Conservation (phyloP, 345 rosid genomes). For the Heritiera fomes region DNA sequence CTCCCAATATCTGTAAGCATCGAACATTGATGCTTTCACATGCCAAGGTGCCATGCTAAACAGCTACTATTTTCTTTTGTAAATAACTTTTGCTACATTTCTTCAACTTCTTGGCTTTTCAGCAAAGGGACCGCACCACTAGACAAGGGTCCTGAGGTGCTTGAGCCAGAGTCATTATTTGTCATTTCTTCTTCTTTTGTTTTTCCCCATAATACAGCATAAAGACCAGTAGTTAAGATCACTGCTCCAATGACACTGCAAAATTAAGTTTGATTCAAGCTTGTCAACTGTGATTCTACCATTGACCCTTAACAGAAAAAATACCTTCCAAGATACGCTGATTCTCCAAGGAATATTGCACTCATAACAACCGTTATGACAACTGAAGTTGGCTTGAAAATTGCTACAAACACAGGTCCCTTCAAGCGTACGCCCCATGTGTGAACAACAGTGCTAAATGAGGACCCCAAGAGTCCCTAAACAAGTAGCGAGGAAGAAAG, state of each 20-base stretch:
- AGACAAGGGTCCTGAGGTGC: too few species aligned
- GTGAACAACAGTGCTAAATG: neutral
- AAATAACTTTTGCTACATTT: neutral
- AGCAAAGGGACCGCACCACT: neutral
- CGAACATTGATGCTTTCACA: neutral
- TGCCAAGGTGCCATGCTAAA: too few species aligned
- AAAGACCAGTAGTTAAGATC: slow-evolving; percentile 12
- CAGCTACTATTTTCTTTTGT: too few species aligned
- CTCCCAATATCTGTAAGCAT: too few species aligned
- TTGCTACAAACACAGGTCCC: slow-evolving; percentile 4
- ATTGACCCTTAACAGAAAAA: neutral
- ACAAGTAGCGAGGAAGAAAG: neutral
- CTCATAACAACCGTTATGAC: neutral
- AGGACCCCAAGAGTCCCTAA: neutral
- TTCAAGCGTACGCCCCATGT: neutral
- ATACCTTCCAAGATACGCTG: neutral
- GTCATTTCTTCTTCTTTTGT: too few species aligned
- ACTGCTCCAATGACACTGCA: slow-evolving; percentile 16
- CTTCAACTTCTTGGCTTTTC: neutral
- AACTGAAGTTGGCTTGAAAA: slow-evolving; percentile 2
- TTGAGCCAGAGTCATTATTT: too few species aligned
- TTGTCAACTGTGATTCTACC: too few species aligned
- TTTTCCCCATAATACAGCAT: too few species aligned
- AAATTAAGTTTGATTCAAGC: neutral
- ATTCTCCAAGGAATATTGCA: slow-evolving; percentile 13